Evolutionary conservation across 768 basidiomycete species (phyloP).

Genomic region (Naganishia randhawae): DNA sequence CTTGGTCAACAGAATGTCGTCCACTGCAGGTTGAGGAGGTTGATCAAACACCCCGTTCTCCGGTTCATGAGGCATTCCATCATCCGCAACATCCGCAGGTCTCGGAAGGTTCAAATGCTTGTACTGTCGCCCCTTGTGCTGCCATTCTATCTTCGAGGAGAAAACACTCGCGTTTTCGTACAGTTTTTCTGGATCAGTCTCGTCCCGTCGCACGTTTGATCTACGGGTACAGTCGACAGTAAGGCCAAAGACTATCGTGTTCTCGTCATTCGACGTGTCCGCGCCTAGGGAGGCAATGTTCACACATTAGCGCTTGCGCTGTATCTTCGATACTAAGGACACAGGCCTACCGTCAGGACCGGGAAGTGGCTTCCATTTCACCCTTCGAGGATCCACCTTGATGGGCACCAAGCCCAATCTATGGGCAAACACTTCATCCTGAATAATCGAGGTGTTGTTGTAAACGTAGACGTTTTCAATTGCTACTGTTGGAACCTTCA

Average conservation of each 20-base stretch:
- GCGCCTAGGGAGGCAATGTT: slow-evolving; percentile 39
- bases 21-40: slow-evolving; percentile 67
- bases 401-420: slow-evolving; percentile 89
- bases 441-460: slow-evolving; percentile 91
- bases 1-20: slow-evolving; percentile 83
- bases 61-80: slow-evolving; percentile 14
- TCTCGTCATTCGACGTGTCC: slow-evolving; percentile 75
- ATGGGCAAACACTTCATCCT: slow-evolving; percentile 87
- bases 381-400: slow-evolving; percentile 71
- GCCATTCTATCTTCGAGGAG: slow-evolving; percentile 60
- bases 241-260: slow-evolving; percentile 84
- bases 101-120: slow-evolving; percentile 55
- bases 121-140: slow-evolving; percentile 74
- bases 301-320: slow-evolving; percentile 33
- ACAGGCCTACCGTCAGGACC: slow-evolving; percentile 8
- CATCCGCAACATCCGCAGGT: slow-evolving; percentile 32
- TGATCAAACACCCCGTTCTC: slow-evolving; percentile 38
- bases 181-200: slow-evolving; percentile 61
- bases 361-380: slow-evolving; percentile 54
- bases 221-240: slow-evolving; percentile 64
- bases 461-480: slow-evolving; percentile 88
- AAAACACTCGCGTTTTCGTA: slow-evolving; percentile 62
- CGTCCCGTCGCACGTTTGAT: slow-evolving; percentile 55
- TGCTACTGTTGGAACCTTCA: slow-evolving; percentile 69
- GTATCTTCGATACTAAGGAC: background rate